These are phyloP conservation scores for Exobasidium rhododendri DNA, from an alignment of 1,284 basidiomycete species.

Conservation along the genomic window DNA sequence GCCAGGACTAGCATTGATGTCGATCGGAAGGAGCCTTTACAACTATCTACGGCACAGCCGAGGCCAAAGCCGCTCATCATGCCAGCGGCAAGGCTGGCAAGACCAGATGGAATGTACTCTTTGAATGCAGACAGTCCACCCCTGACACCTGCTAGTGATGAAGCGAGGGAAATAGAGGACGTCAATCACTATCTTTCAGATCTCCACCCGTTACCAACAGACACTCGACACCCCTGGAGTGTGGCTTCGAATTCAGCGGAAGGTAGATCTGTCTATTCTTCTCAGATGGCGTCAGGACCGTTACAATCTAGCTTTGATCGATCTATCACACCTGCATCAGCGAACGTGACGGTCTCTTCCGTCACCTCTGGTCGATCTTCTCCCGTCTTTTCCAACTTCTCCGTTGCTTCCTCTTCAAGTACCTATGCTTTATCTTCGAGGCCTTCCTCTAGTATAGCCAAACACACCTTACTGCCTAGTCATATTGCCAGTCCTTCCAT, in stretches of 20 bases:
- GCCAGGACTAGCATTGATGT: slow-evolving; percentile 19
- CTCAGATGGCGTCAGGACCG: no score
- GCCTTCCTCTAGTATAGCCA: slow-evolving; percentile 23
- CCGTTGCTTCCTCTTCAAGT: slow-evolving; percentile 3
- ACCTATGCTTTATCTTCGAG: slow-evolving; percentile 29
- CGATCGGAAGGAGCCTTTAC: not conserved
- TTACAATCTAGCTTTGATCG: not conserved
- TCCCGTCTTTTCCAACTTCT: slow-evolving; percentile 20
- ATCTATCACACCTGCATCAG: slow-evolving; percentile 11
- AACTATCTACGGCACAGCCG: not conserved
- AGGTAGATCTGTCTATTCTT: slow-evolving; percentile 15
- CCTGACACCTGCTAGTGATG: slow-evolving; percentile 38
- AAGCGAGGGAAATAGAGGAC: slow-evolving; percentile 29
- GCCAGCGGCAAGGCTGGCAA: slow-evolving; percentile 39
- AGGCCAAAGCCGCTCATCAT: slow-evolving; percentile 34
- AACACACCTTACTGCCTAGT: slow-evolving; percentile 7
- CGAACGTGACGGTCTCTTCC: slow-evolving; percentile 7
- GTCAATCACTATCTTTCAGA: no score
- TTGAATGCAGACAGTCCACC: slow-evolving; percentile 46
- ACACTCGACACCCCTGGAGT: slow-evolving; percentile 39
- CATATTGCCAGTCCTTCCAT: slow-evolving; percentile 8
- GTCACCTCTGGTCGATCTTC: slow-evolving; percentile 23
- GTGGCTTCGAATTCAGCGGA: slow-evolving; percentile 40
- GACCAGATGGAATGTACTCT: slow-evolving; percentile 26
- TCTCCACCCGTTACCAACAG: slow-evolving; percentile 25